Percentiles rank a stretch among this genome's conserved stretches.
Evolutionary conservation across 495 filamentous ascomycete genomes (phyloP).

Genomic region (Hamigera avellanea): DNA sequence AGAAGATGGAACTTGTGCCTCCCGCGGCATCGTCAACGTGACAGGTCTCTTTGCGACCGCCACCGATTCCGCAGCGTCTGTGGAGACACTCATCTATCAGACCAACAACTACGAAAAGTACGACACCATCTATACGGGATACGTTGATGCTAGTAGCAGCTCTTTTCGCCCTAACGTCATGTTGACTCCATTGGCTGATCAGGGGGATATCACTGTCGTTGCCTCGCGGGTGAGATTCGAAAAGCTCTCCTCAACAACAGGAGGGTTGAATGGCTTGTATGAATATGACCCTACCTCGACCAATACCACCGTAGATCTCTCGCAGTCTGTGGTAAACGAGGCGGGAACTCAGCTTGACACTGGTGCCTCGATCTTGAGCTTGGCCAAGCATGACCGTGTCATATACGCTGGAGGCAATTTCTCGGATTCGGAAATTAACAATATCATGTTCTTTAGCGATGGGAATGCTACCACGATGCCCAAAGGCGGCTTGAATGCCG

Average conservation of each 20-base stretch:
- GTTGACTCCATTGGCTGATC: conserved; percentile 53
- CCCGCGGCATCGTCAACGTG: conserved; percentile 68
- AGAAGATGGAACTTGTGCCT: conserved; percentile 63
- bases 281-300: conserved; percentile 65
- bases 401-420: conserved; percentile 84
- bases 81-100: conserved; percentile 53
- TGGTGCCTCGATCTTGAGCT: conserved; percentile 51
- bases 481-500: conserved; percentile 69
- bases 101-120: conserved; percentile 93
- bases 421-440: conserved; percentile 47
- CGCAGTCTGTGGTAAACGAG: conserved; percentile 58
- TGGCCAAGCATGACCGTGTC: conserved; percentile 45
- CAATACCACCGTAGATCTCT: conserved; percentile 48
- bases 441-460: conserved; percentile 64
- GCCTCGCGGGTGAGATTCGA: conserved; percentile 77
- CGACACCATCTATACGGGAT: conserved; percentile 76
- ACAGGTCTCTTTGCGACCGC: conserved; percentile 55
- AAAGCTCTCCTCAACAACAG: conserved; percentile 49
- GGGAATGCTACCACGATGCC: conserved; percentile 49
- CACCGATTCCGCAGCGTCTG: conserved; percentile 24
- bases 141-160: conserved; percentile 62
- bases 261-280: conserved; percentile 79
- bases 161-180: conserved; percentile 76
- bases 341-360: conserved; percentile 56
- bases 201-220: conserved; percentile 62